Evolutionary conservation across 192 early-diverging fungal species (phyloP).

Genomic region (Linnemannia exigua): DNA sequence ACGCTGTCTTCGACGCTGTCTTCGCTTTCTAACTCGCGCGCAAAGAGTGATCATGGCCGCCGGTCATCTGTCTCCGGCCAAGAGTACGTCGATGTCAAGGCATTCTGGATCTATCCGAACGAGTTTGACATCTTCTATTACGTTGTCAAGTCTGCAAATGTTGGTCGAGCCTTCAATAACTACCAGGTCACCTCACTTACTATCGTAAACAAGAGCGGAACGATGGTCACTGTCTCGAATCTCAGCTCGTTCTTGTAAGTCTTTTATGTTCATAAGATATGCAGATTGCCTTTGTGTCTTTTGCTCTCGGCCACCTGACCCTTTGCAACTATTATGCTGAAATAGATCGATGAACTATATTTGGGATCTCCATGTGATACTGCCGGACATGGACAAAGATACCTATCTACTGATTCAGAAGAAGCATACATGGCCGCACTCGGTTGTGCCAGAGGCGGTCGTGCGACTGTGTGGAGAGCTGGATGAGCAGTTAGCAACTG

Average conservation of each 20-base stretch:
- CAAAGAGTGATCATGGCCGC: background rate
- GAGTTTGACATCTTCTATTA: background rate
- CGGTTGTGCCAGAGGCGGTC: background rate
- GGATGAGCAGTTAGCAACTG: conserved; percentile 11
- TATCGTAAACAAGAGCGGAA: conserved; percentile 1
- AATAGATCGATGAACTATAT: conserved; percentile 27
- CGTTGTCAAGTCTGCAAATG: conserved; percentile 1
- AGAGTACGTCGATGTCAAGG: background rate
- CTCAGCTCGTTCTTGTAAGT: conserved; percentile 9
- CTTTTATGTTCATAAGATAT: background rate
- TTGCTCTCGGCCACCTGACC: background rate
- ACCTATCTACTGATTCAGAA: background rate
- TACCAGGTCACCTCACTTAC: conserved; percentile 10
- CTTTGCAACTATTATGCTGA: background rate
- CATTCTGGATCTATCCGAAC: background rate
- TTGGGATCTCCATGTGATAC: conserved; percentile 6
- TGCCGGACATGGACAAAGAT: background rate
- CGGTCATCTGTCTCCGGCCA: conserved; percentile 13
- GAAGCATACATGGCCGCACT: conserved; percentile 3
- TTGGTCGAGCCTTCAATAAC: conserved; percentile 7
- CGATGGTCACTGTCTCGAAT: conserved; percentile 7
- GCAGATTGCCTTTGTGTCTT: background rate
- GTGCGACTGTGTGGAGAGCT: background rate
- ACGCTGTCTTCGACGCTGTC: background rate
- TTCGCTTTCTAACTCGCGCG: background rate